These are phyloP conservation scores for Macrocybe sp. DNA, from an alignment of 1,284 basidiomycete species.

Conservation along the genomic window DNA sequence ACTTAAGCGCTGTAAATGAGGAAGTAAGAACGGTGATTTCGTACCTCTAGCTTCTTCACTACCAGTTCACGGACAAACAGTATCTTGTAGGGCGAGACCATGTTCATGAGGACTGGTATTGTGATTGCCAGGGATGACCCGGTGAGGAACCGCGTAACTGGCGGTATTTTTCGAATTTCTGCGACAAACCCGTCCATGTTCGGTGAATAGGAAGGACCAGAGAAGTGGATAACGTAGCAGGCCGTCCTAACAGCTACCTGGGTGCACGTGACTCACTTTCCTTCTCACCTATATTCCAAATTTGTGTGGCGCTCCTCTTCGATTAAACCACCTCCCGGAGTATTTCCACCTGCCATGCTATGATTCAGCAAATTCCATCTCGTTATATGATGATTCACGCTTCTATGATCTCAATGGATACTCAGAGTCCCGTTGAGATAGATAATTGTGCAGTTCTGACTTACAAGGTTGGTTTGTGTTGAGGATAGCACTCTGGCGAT, in stretches of 20 bases:
- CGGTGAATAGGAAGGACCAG: no score
- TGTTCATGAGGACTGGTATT: slow-evolving; percentile 51
- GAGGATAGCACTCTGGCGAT: slow-evolving; percentile 39
- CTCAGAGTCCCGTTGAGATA: no score
- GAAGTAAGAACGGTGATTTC: slow-evolving; percentile 14
- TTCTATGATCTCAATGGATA: no score
- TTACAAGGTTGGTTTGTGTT: slow-evolving; percentile 6
- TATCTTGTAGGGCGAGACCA: slow-evolving; percentile 53
- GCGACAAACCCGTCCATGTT: slow-evolving; percentile 37
- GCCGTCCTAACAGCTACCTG: no score
- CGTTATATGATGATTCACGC: no score
- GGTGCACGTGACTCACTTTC: no score
- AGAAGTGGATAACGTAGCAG: no score
- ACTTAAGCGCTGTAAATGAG: neutral
- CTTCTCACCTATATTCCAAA: slow-evolving; percentile 34
- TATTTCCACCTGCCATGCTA: slow-evolving; percentile 44
- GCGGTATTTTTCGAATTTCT: slow-evolving; percentile 79
- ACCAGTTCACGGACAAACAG: slow-evolving; percentile 53
- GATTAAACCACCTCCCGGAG: slow-evolving; percentile 20
- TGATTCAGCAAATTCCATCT: no score
- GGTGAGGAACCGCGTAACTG: slow-evolving; percentile 75
- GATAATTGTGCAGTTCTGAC: slow-evolving; percentile 17
- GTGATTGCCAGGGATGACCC: slow-evolving; percentile 60
- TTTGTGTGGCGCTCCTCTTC: neutral
- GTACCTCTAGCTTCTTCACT: slow-evolving; percentile 47